Percentiles rank a stretch among this genome's conserved stretches.
phyloP scores from a whole-genome alignment of 495 filamentous ascomycete genomes.

The Schizothecium vesticola region DNA sequence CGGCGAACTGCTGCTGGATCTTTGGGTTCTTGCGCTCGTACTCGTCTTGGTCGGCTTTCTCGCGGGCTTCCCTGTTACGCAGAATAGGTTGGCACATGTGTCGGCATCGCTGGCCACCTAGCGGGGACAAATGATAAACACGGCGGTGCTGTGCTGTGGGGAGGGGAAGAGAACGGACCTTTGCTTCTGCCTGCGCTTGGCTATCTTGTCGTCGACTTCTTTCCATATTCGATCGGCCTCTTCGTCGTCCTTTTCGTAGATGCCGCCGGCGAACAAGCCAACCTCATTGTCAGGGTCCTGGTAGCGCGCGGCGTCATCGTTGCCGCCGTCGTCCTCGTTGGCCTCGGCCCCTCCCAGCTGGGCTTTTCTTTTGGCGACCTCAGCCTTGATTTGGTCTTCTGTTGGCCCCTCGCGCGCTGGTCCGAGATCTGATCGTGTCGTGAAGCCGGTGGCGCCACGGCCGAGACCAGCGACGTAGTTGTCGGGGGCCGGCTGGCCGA shows the following conservation, averaged over 20 bases:
- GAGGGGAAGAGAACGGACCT: conserved; percentile 63
- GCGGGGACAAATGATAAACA: conserved; percentile 11
- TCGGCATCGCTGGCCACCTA: conserved; percentile 13
- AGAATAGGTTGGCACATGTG: conserved; percentile 54
- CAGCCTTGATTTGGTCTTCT: conserved; percentile 97
- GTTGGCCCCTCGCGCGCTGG: conserved; percentile 94
- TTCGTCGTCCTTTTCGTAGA: conserved; percentile 94
- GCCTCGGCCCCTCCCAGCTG: conserved; percentile 66
- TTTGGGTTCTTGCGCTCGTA: conserved; percentile 97
- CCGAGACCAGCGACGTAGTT: conserved; percentile 98
- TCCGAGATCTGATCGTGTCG: conserved; percentile 92
- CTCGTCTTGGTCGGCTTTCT: conserved; percentile 82
- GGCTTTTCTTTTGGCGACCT: conserved; percentile 84
- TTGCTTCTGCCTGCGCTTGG: conserved; percentile 73
- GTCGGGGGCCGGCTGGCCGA: conserved; percentile 85
- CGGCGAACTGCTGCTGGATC: conserved; percentile 97
- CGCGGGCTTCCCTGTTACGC: conserved; percentile 83
- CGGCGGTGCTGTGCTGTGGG: conserved; percentile 3
- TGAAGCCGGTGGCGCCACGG: conserved; percentile 96
- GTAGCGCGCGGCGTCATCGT: conserved; percentile 78
- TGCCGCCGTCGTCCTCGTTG: conserved; percentile 67
- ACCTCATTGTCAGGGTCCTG: conserved; percentile 97
- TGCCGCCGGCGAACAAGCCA: conserved; percentile 86
- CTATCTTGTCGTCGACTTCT: conserved; percentile 95
- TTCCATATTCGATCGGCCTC: conserved; percentile 95